These are phyloP conservation scores for Dictyostelium firmibasis DNA, from an alignment of 78 protist genomes.

Conservation along the genomic window DNA sequence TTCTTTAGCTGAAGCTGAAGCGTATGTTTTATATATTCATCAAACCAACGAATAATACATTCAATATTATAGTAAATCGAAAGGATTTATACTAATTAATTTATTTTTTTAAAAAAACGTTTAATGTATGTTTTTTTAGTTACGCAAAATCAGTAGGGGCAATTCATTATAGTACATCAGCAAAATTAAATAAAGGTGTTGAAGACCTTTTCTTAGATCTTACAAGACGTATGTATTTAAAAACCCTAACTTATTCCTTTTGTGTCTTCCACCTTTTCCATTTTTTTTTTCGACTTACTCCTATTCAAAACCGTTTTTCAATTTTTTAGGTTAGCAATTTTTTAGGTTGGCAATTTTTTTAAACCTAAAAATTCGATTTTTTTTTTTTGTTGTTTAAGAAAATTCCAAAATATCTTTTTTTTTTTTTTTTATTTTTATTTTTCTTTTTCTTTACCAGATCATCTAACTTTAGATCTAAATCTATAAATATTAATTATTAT, in stretches of 20 bases:
- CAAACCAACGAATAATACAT: too few relatives aligned
- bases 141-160: constrained; percentile 91
- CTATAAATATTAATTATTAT: too few relatives aligned
- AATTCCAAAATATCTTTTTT: background rate
- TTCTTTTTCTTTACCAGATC: background rate
- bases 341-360: background rate
- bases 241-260: background rate
- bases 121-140: background rate
- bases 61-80: background rate
- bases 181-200: constrained; percentile 87
- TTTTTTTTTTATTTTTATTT: background rate
- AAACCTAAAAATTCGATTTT: background rate
- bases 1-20: constrained; percentile 69
- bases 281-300: too few relatives aligned
- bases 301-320: too few relatives aligned
- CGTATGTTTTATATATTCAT: constrained; percentile 2
- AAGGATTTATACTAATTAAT: background rate
- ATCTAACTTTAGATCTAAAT: background rate
- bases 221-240: constrained; percentile 72
- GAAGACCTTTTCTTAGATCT: constrained; percentile 88
- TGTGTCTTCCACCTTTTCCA: background rate
- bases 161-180: constrained; percentile 89
- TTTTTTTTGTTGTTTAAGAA: background rate
- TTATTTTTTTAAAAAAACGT: background rate
- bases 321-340: background rate